These are phyloP conservation scores for Draba incana DNA, from an alignment of 345 rosid genomes.

Conservation along the genomic window DNA sequence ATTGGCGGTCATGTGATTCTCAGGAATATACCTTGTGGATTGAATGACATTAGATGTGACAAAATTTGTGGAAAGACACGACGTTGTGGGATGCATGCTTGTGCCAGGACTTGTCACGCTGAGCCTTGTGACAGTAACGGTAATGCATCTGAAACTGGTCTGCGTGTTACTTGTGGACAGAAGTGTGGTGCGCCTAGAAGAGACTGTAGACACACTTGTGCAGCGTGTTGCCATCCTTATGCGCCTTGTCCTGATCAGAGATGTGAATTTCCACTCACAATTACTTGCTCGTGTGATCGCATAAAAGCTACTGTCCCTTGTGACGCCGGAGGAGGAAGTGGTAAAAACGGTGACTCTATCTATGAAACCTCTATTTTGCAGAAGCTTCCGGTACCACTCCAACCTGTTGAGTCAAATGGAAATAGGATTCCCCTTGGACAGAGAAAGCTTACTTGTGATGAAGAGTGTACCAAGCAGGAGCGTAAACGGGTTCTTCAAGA, in stretches of 20 bases:
- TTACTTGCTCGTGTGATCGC: constrained; percentile 77
- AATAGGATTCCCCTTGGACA: constrained; percentile 74
- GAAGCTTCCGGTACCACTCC: constrained; percentile 66
- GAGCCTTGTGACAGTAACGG: constrained; percentile 59
- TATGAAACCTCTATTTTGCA: constrained; percentile 67
- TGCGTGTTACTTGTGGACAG: constrained; percentile 75
- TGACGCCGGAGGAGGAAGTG: constrained; percentile 74
- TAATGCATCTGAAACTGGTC: constrained; percentile 40
- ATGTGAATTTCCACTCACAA: constrained; percentile 69
- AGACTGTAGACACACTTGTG: constrained; percentile 78
- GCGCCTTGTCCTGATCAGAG: constrained; percentile 75
- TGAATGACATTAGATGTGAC: constrained; percentile 81
- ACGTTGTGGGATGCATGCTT: constrained; percentile 86
- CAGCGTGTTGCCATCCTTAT: constrained; percentile 70
- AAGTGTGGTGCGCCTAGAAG: constrained; percentile 79
- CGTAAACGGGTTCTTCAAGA: constrained; percentile 80
- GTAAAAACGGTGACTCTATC: constrained; percentile 52
- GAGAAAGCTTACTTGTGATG: constrained; percentile 80
- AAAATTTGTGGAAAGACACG: constrained; percentile 81
- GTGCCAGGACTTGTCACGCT: constrained; percentile 75
- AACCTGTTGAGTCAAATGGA: constrained; percentile 58
- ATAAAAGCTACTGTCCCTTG: constrained; percentile 69
- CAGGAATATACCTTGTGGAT: constrained; percentile 87
- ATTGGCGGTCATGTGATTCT: constrained; percentile 85
- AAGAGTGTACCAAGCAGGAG: constrained; percentile 77